A percentile compares a stretch with the other conserved stretches of the same genome.
Evolutionary conservation across 1,139 yeast genomes (phyloP).

Genomic region (Zygosaccharomyces sapae): DNA sequence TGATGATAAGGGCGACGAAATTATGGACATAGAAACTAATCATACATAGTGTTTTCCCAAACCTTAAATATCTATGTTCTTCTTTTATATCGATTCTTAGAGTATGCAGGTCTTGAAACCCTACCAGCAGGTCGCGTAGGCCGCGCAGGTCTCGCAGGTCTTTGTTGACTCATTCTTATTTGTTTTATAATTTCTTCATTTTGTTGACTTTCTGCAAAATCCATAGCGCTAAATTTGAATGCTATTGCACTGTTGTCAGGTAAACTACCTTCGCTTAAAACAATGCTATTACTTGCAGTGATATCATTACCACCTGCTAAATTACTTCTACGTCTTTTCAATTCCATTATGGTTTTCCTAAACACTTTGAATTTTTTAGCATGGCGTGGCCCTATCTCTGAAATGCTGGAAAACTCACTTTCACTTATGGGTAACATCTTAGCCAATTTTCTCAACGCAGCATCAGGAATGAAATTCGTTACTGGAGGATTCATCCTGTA

Average conservation of each 20-base stretch:
- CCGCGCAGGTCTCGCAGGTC: neutral
- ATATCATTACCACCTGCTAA: conserved; percentile 6
- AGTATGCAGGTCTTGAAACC: neutral
- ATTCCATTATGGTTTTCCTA: conserved; percentile 41
- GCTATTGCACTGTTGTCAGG: conserved; percentile 8
- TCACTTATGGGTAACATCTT: conserved; percentile 50
- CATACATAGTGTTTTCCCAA: neutral
- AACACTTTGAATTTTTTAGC: conserved; percentile 46
- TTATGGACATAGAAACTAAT: neutral
- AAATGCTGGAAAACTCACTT: conserved; percentile 46
- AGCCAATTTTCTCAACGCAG: conserved; percentile 53
- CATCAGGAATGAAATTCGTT: conserved; percentile 46
- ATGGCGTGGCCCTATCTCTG: conserved; percentile 43
- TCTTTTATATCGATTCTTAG: neutral
- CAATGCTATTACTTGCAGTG: conserved; percentile 12
- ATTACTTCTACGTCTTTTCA: conserved; percentile 36
- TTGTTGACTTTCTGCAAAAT: conserved; percentile 13
- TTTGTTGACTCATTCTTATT: conserved; percentile 18
- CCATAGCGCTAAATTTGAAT: conserved; percentile 22
- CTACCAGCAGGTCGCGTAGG: neutral
- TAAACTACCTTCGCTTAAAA: conserved; percentile 19
- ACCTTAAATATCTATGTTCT: neutral
- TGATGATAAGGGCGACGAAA: neutral
- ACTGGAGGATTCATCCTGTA: conserved; percentile 37
- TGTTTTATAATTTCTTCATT: conserved; percentile 22